phyloP scores from a whole-genome alignment of 108 stramenopile species.

The Nitzschia sp. region DNA sequence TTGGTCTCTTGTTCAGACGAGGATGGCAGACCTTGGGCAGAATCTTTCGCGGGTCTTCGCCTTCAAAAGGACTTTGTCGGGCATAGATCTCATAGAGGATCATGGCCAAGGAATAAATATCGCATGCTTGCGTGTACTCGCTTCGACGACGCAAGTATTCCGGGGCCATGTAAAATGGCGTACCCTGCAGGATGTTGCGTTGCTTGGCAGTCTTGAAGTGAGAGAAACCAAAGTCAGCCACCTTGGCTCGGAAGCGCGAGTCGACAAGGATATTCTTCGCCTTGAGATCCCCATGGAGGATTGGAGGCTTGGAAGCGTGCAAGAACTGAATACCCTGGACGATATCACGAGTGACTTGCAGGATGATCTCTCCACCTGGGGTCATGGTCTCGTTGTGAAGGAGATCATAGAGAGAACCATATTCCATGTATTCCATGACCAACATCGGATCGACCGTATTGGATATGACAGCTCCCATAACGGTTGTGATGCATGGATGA shows the following conservation, averaged over 20 bases:
- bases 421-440: constrained; percentile 67
- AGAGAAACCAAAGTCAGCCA: constrained; percentile 70
- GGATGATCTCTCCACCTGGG: constrained; percentile 49
- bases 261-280: constrained; percentile 56
- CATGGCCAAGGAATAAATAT: constrained; percentile 63
- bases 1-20: constrained; percentile 31
- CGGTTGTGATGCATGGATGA: constrained; percentile 66
- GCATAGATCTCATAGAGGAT: constrained; percentile 60
- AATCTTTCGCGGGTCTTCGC: constrained; percentile 36
- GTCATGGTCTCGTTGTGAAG: constrained; percentile 58
- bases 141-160: constrained; percentile 57
- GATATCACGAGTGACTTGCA: constrained; percentile 56
- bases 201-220: constrained; percentile 77
- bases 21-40: constrained; percentile 29
- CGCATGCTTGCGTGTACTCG: constrained; percentile 44
- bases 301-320: constrained; percentile 46
- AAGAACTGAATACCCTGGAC: constrained; percentile 55
- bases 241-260: constrained; percentile 41
- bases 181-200: constrained; percentile 36
- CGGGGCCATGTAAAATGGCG: constrained; percentile 80
- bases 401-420: constrained; percentile 55
- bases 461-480: constrained; percentile 43
- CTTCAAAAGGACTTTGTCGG: constrained; percentile 51
- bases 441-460: constrained; percentile 40
- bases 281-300: constrained; percentile 59